Base-by-base conservation (phyloP, 2,329 filamentous ascomycete species). In the Calonectria multiphialidica region DNA sequence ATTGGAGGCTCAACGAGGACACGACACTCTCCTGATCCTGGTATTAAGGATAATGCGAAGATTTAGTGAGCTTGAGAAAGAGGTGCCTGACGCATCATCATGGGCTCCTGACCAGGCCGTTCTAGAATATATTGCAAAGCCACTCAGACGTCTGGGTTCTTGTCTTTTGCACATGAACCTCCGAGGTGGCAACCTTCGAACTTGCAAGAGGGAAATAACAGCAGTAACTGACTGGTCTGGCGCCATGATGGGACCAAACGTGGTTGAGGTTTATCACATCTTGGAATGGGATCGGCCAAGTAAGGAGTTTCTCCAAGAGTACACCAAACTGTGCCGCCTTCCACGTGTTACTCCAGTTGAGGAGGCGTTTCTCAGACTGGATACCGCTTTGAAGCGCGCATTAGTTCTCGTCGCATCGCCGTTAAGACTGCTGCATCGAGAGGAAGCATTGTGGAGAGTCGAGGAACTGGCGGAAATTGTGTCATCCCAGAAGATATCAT, bases 401-500 rank as follows among this genome's bases (percentile, higher is more conserved):
- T 42, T 47, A 10, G 15, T 30, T 7, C 15, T 30, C 10, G 15
- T 44, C 21, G 40, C 53, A 12, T 10, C 37, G 42, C 10, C 40
- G 23, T 42, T 30, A 16, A 8, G 28, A 8, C 8, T 30, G 5
- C 28, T 47, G 37, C 47, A 15, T 8, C 18, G 12, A 35, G 37
- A n/a, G 5, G 0, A 8, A 12, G 47, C 45, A 28, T 15, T n/a
- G 9, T 25, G 25, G 2, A n/a, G 47, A 23, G 25, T 49, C 12
- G 9, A 47, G 42, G 3, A 49, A 35, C 37, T 61, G 33, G 53
- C 33, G 30, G 33, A 10, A 25, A 18, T n/a, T 42, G 10, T 16
- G 16, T 18, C 13, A 6, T 55, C 12, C 25, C 53, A n/a, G 13
- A 9, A 33, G 7, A 16, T 12, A 62, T 80, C 66, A 81, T n/a